Conservation (phyloP, 352 stramenopile species). For the Globisporangium ultimum region DNA sequence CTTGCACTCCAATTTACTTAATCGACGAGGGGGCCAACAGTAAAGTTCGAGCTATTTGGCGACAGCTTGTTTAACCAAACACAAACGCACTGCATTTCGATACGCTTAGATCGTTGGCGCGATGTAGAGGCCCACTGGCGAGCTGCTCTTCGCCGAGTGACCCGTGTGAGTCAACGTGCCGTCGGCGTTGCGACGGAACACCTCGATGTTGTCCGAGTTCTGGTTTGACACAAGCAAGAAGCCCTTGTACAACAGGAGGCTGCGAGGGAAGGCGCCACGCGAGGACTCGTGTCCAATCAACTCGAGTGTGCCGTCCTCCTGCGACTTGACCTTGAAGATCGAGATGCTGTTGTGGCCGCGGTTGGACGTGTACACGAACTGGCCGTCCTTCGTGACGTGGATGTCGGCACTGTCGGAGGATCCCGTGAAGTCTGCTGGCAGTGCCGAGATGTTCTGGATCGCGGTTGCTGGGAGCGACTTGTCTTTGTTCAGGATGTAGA, state of each 20-base stretch:
- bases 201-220: conserved; percentile 16
- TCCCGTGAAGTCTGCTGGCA: conserved; percentile 32
- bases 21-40: no score
- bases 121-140: conserved; percentile 16
- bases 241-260: conserved; percentile 12
- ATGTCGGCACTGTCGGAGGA: conserved; percentile 38
- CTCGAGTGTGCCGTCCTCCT: conserved; percentile 4
- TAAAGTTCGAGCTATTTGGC: no score
- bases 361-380: conserved; percentile 69
- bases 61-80: no score
- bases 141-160: conserved; percentile 3
- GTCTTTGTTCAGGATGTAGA: conserved; percentile 32
- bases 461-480: conserved; percentile 24
- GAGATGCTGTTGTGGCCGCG: conserved; percentile 60
- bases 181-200: conserved; percentile 14
- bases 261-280: conserved; percentile 12
- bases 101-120: no score
- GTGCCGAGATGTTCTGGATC: conserved; percentile 50
- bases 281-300: conserved; percentile 8
- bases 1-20: no score
- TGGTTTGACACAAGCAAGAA: conserved; percentile 25
- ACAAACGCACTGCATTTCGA: no score
- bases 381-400: conserved; percentile 41
- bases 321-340: conserved; percentile 40
- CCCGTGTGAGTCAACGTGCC: conserved; percentile 15